Conservation (phyloP, 257 asterid genomes). For the Scutellaria galericulata region DNA sequence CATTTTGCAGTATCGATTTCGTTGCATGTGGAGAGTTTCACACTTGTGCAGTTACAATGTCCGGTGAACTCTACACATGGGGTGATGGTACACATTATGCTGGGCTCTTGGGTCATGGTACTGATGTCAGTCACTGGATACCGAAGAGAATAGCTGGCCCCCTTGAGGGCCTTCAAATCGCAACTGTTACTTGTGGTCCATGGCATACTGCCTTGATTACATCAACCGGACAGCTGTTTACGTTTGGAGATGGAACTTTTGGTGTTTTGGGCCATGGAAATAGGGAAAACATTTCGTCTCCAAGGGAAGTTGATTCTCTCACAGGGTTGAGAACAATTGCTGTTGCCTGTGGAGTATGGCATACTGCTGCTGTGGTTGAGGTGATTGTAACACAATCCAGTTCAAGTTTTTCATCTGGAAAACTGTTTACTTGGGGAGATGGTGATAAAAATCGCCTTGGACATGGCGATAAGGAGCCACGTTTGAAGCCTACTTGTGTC, state of each 20-base stretch:
- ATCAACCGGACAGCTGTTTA: constrained; percentile 76
- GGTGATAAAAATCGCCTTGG: constrained; percentile 95
- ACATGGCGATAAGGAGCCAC: constrained; percentile 92
- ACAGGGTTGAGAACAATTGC: constrained; percentile 84
- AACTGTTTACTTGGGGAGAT: constrained; percentile 96
- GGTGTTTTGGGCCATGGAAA: constrained; percentile 93
- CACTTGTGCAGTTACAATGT: constrained; percentile 78
- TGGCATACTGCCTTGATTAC: constrained; percentile 94
- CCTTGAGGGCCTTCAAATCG: constrained; percentile 82
- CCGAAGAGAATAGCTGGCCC: constrained; percentile 94
- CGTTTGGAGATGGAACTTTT: constrained; percentile 91
- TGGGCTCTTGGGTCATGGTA: constrained; percentile 88
- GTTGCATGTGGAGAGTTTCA: constrained; percentile 95
- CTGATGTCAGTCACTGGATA: constrained; percentile 85
- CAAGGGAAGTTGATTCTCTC: constrained; percentile 83
- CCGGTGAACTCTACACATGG: constrained; percentile 92
- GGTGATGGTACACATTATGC: constrained; percentile 96
- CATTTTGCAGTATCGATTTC: constrained; percentile 67
- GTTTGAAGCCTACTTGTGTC: constrained; percentile 85
- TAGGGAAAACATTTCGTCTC: constrained; percentile 62
- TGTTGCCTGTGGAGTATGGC: constrained; percentile 98
- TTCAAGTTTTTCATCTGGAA: constrained; percentile 81
- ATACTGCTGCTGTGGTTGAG: constrained; percentile 92
- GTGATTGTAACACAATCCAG: constrained; percentile 83
- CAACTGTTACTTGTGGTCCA: constrained; percentile 83